Percentiles rank a stretch among this genome's conserved stretches.
These are phyloP conservation scores for Puccinellia tenuiflora DNA, from an alignment of 176 grass and related monocot genomes.

Conservation along the genomic window DNA sequence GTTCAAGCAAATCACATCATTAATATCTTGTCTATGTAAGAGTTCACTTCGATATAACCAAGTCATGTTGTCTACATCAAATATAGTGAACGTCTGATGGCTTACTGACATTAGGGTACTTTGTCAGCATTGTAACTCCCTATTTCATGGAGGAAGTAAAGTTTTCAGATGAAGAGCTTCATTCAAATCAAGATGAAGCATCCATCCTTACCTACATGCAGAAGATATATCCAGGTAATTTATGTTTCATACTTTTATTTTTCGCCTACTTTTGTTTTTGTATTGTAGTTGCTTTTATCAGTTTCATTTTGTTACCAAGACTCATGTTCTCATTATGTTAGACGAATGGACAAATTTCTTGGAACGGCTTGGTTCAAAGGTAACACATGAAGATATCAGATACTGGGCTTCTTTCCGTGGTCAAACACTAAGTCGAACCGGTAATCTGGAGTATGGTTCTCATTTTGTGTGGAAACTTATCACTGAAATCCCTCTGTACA, in stretches of 20 bases:
- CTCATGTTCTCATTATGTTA: slow-evolving; percentile 24
- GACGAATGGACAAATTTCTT: slow-evolving; percentile 87
- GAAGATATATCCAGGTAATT: slow-evolving; percentile 87
- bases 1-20: not conserved
- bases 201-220: slow-evolving; percentile 93
- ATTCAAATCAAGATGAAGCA: slow-evolving; percentile 70
- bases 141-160: slow-evolving; percentile 94
- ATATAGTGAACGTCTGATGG: not conserved
- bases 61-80: not conserved
- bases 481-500: not conserved
- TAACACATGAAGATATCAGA: slow-evolving; percentile 63
- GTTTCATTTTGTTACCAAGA: slow-evolving; percentile 17
- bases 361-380: slow-evolving; percentile 56
- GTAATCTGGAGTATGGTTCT: slow-evolving; percentile 39
- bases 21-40: not conserved
- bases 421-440: slow-evolving; percentile 94
- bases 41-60: not conserved
- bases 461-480: not conserved
- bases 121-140: slow-evolving; percentile 72
- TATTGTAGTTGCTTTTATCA: not conserved
- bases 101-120: slow-evolving; percentile 19
- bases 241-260: not conserved
- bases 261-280: not conserved
- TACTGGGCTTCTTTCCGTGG: slow-evolving; percentile 95
- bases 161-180: slow-evolving; percentile 85